Evolutionary conservation across 2,329 filamentous ascomycete genomes (phyloP).

Genomic region (Colletotrichum abscissum): DNA sequence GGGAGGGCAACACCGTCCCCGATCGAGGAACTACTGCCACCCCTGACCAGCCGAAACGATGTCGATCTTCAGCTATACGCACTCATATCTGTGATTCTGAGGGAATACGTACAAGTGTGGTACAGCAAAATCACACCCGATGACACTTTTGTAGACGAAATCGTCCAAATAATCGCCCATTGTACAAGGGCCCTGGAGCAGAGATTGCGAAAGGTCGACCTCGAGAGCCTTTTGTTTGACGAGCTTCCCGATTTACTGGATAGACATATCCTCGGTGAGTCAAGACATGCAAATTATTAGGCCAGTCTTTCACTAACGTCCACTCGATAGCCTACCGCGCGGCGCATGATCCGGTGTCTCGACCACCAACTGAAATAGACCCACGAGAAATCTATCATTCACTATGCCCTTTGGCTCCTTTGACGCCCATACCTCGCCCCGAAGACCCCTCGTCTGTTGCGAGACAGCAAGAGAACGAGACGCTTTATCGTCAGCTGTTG

Average conservation of each 20-base stretch:
- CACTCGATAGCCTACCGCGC: constrained; percentile 72
- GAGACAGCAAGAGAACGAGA: constrained; percentile 81
- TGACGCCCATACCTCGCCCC: constrained; percentile 78
- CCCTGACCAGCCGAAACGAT: constrained; percentile 93
- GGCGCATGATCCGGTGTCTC: constrained; percentile 68
- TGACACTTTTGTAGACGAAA: constrained; percentile 86
- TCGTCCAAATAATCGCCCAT: constrained; percentile 91
- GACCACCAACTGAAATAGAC: constrained; percentile 70
- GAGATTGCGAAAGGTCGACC: constrained; percentile 82
- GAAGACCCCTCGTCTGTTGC: constrained; percentile 61
- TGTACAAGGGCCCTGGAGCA: constrained; percentile 90
- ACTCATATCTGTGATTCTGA: constrained; percentile 87
- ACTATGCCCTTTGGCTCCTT: constrained; percentile 81
- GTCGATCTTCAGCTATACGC: constrained; percentile 95
- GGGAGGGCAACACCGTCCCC: constrained; percentile 64
- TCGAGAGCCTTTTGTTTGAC: constrained; percentile 86
- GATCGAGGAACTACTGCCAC: constrained; percentile 86
- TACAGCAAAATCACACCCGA: constrained; percentile 94
- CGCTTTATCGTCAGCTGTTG: constrained; percentile 87
- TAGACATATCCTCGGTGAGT: constrained; percentile 79
- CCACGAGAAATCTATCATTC: constrained; percentile 83
- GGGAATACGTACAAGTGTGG: constrained; percentile 93
- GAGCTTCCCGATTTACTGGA: constrained; percentile 87
- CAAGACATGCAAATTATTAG: constrained; percentile 2
- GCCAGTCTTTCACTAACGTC: background rate